A percentile compares a stretch with the other conserved stretches of the same genome.
Conservation (phyloP, 805 yeast species). For the Hanseniaspora mollemarum region DNA sequence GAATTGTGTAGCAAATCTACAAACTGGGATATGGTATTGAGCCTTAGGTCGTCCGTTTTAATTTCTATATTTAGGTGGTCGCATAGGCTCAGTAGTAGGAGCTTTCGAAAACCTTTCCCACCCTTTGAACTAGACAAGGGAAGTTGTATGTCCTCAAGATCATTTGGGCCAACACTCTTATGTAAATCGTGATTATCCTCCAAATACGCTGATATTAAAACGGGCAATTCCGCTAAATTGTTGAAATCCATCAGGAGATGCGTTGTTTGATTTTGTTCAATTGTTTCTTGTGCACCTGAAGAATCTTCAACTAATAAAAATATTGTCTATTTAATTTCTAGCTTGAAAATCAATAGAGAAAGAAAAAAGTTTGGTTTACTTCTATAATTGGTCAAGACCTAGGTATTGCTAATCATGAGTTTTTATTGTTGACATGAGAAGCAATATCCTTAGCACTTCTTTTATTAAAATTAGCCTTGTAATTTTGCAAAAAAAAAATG, state of each 20-base stretch:
- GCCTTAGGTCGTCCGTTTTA: slow-evolving; percentile 18
- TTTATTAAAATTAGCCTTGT: too few relatives aligned
- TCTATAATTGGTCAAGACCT: too few relatives aligned
- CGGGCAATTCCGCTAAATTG: background rate
- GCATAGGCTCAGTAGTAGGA: slow-evolving; percentile 5
- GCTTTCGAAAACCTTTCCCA: slow-evolving; percentile 11
- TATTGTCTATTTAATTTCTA: too few relatives aligned
- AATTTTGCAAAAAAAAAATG: slow-evolving; percentile 20
- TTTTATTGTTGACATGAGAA: background rate
- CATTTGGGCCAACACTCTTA: background rate
- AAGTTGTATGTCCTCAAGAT: background rate
- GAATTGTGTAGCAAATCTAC: slow-evolving; percentile 56
- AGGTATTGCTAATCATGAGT: too few relatives aligned
- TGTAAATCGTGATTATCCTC: background rate
- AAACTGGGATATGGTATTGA: slow-evolving; percentile 31
- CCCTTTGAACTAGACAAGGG: background rate
- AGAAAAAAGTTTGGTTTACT: too few relatives aligned
- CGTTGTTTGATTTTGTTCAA: too few relatives aligned
- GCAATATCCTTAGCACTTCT: background rate
- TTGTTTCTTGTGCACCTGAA: too few relatives aligned
- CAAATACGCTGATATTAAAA: background rate
- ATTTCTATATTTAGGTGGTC: background rate
- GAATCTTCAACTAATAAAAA: too few relatives aligned
- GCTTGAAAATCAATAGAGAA: too few relatives aligned
- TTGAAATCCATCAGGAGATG: background rate